A percentile compares a stretch with the other conserved stretches of the same genome.
These are phyloP conservation scores for Cladosporium halotolerans DNA, from an alignment of 2,329 filamentous ascomycete species.

Conservation along the genomic window DNA sequence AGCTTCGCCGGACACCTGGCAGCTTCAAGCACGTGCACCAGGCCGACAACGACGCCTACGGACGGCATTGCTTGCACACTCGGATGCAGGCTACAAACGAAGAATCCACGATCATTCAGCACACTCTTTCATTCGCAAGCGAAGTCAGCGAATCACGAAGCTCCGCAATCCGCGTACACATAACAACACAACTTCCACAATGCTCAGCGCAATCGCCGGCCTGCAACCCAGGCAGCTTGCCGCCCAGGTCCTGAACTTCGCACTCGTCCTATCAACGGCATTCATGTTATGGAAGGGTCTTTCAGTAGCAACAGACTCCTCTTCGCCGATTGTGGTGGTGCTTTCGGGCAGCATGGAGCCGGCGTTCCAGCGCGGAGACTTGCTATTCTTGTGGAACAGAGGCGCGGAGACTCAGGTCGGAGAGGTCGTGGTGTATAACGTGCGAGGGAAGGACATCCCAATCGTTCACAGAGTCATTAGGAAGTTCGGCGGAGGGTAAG, in stretches of 20 bases:
- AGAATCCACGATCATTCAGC: no score
- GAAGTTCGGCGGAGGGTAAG: conserved; percentile 55
- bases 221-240: conserved; percentile 74
- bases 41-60: no score
- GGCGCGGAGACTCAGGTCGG: conserved; percentile 58
- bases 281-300: conserved; percentile 93
- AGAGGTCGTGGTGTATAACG: conserved; percentile 75
- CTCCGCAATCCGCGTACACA: not conserved
- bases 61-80: no score
- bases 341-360: conserved; percentile 80
- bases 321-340: conserved; percentile 71
- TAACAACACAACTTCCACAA: conserved; percentile 33
- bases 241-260: conserved; percentile 82
- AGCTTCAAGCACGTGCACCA: no score
- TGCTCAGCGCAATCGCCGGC: conserved; percentile 60
- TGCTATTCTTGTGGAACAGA: conserved; percentile 72
- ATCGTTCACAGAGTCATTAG: conserved; percentile 92
- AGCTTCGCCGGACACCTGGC: no score
- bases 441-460: conserved; percentile 89
- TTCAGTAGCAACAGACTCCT: conserved; percentile 63
- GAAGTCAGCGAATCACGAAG: no score
- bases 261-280: conserved; percentile 78
- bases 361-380: conserved; percentile 71
- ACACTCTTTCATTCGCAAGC: no score
- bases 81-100: no score